Percentiles rank a stretch among this genome's conserved stretches.
Evolutionary conservation across 129 eudicot species (phyloP).

Genomic region (Artemisia annua): DNA sequence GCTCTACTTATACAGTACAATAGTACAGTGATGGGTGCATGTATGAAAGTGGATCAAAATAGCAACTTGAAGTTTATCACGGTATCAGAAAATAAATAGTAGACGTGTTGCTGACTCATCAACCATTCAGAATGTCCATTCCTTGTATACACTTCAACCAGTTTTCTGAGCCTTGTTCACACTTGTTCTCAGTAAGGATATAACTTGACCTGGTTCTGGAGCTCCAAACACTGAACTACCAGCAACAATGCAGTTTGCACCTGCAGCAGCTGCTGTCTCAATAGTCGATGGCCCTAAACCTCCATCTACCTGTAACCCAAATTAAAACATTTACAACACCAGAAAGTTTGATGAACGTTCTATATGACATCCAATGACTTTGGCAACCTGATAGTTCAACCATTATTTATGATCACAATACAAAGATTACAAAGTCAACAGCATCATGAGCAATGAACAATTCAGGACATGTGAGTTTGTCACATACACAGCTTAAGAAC

Average conservation of each 20-base stretch:
- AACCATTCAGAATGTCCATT: neutral
- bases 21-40: neutral
- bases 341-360: neutral
- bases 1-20: conserved; percentile 8
- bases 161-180: conserved; percentile 45
- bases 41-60: conserved; percentile 4
- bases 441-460: neutral
- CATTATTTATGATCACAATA: neutral
- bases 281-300: conserved; percentile 97
- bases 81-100: neutral
- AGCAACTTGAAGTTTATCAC: conserved; percentile 18
- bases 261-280: conserved; percentile 77
- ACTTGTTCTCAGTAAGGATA: conserved; percentile 62
- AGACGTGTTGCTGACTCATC: neutral
- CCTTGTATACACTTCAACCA: conserved; percentile 13
- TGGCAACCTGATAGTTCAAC: neutral
- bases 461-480: neutral
- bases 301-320: conserved; percentile 76
- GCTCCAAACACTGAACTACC: conserved; percentile 98
- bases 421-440: neutral
- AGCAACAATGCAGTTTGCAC: conserved; percentile 96
- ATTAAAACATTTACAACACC: neutral
- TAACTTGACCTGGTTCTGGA: conserved; percentile 71
- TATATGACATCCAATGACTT: neutral
- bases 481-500: neutral